Evolutionary conservation across 805 yeast species (phyloP), one percentile per base, ranked within the genome.

Genomic region (Ogataea glucozyma): DNA sequence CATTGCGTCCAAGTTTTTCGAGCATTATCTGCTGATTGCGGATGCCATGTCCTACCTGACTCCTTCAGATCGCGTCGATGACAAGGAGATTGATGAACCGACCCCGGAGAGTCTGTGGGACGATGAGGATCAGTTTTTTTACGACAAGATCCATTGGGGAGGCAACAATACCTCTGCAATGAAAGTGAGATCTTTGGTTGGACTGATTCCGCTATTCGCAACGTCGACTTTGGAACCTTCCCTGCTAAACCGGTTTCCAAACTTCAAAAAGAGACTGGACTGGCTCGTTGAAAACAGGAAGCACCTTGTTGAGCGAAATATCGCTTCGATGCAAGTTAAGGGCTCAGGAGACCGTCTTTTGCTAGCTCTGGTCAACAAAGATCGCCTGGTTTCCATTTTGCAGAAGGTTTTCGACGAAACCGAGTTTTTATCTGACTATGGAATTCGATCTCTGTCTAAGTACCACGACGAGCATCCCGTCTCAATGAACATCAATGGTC

Each of bases 1-100:
- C 62, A 86, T 88, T 64, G 97, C 97, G 3, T 84, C 95, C 41
- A 90, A 89, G 67, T 89, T 89, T 64, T 88, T 89, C 65, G 97
- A 90, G 69, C 97, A 89, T 64, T 89, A 88, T 65, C 66, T 90
- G 46, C 73, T 88, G 58, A 89, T 89, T 70, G 88, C 96, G 19
- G 97, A 89, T 65, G 96, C 97, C 9, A 85, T 89, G 95, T 81
- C 95, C 11, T 86, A 77, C 62, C 69, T 73, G 34, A 52, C 42
- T 3, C 34, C 47, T 3, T 70, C 69, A 27, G 73, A 74, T 17
- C 13, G 30, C 9, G 70, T 71, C 9, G 45, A 60, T 18, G 62
- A 59, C 10, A 38, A 45, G 7, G 68, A 63, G 8, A 49, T 55
- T 27, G 47, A 34, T 6, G 26, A 38, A 11, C 66, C 67, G n/a